These are phyloP conservation scores for Kodamaea jinghongensis DNA, from an alignment of 805 yeast species.

Conservation along the genomic window DNA sequence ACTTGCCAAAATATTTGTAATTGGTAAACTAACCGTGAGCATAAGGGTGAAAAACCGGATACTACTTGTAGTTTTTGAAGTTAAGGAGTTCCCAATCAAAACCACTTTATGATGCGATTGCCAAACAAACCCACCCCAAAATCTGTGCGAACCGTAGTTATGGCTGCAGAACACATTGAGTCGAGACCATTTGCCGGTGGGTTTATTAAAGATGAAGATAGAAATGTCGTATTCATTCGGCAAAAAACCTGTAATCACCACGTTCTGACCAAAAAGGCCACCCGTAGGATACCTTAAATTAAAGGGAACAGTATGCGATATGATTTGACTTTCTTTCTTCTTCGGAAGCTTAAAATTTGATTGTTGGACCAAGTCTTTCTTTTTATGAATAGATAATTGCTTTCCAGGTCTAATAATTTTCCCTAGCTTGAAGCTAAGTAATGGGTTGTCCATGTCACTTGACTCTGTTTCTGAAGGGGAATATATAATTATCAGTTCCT, in stretches of 20 bases:
- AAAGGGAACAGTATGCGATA: constrained; percentile 38
- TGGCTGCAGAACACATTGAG: constrained; percentile 53
- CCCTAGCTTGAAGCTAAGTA: constrained; percentile 34
- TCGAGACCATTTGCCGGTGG: constrained; percentile 62
- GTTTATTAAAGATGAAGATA: constrained; percentile 49
- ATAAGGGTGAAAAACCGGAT: constrained; percentile 47
- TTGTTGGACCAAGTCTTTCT: constrained; percentile 10
- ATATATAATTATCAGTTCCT: constrained; percentile 28
- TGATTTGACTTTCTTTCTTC: constrained; percentile 1
- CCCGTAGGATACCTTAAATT: constrained; percentile 56
- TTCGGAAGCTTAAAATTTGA: neutral
- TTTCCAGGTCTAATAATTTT: constrained; percentile 31
- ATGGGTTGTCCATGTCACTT: constrained; percentile 25
- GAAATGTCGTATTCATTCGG: constrained; percentile 48
- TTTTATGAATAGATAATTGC: constrained; percentile 30
- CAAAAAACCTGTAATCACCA: constrained; percentile 59
- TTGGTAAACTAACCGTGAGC: constrained; percentile 52
- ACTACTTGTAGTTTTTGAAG: constrained; percentile 45
- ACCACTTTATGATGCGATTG: constrained; percentile 71
- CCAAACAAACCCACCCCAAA: constrained; percentile 74
- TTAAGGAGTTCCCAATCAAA: constrained; percentile 53
- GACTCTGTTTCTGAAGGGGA: constrained; percentile 24
- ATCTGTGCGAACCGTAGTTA: constrained; percentile 52
- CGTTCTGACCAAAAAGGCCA: constrained; percentile 63
- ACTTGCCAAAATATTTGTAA: constrained; percentile 49